Evolutionary conservation across 1,139 yeast species (phyloP), one percentile per base, ranked within the genome.

Genomic region (Scheffersomyces titani): DNA sequence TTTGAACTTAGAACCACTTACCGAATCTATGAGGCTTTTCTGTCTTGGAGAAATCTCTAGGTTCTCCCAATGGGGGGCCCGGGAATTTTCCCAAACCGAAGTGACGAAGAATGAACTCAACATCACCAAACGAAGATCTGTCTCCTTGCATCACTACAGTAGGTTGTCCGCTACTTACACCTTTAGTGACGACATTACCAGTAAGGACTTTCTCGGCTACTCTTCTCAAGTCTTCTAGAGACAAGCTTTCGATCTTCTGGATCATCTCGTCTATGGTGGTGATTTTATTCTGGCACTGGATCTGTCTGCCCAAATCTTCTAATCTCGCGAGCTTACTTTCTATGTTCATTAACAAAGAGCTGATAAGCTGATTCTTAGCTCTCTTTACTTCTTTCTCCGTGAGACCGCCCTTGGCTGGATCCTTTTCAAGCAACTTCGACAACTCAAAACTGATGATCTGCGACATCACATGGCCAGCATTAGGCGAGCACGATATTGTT

Each of bases 281-380:
- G 63, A 90, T 83, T 64, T 83, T 83, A 50, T 92, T 92, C 68
- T 90, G 92, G 55, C 92, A 86, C 73, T 91, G 97, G 40, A 94
- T 86, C 73, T 94, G 99, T 71, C 99, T 86, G 13, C 99, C 99
- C 73, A 93, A 81, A 68, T 94, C 99, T 72, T 94, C 99, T 55
- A 94, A 78, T 65, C 90, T 93, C 19, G 96, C 97, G 79, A 94
- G 83, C 70, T 90, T 92, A 63, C 96, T 87, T 72, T 94, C 99
- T 52, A 93, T 82, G 68, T 93, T 94, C 97, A 94, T 94, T 69
- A 94, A 81, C 59, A 94, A 78, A 5, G 97, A 89, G n/a, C 96
- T 88, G 53, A 90, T 87, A 57, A 94, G 81, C 76, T 94, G 99
- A 71, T 92, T 93, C 73, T 94, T 94, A 36, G 98, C 97, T 62